Base-by-base conservation (phyloP, 495 filamentous ascomycete genomes). In the Durotheca rogersii region DNA sequence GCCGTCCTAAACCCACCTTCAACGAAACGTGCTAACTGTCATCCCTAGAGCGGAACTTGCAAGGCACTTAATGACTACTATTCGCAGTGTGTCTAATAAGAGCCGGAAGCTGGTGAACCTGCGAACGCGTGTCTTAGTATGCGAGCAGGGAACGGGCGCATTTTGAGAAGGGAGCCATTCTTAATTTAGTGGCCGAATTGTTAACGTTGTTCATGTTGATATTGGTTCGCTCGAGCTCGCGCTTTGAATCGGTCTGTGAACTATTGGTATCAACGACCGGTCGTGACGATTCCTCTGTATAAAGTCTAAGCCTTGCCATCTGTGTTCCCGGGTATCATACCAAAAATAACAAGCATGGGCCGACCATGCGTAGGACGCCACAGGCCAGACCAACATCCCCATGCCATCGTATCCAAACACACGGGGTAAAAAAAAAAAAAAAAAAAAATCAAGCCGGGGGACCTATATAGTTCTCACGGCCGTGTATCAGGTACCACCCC, bases 401-500 rank as follows among this genome's bases (percentile, higher is more conserved):
- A 50, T 27, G 35, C 45, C 43, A n/a, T n/a, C n/a, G n/a, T n/a
- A n/a, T n/a, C n/a, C n/a, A n/a, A n/a, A n/a, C n/a, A n/a, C n/a
- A n/a, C n/a, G n/a, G n/a, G n/a, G n/a, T 12, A 7, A 47, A 34
- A 7, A 47, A 34, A 30, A n/a, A 23, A 14, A 14, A 42, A 31
- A 39, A 10, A 41, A n/a, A 41, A 38, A 49, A 19, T 56, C 55
- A 61, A 11, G 64, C 68, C 4, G 84, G 84, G 0, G 87, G 87
- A 0, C 87, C 87, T 7, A 70, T 76, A 62, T 88, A 89, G 55
- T 84, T 73, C 65, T 83, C 84, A 48, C 81, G 77, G 27, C 86
- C 86, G 73, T 86, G 74, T 7, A 53, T 64, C 12, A 65, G 15
- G 48, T 76, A 76, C 71, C 71, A 75, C 9, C 18, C 58, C 21